Evolutionary conservation across 2,329 filamentous ascomycete genomes (phyloP).

Genomic region (Xylariaceae sp.): DNA sequence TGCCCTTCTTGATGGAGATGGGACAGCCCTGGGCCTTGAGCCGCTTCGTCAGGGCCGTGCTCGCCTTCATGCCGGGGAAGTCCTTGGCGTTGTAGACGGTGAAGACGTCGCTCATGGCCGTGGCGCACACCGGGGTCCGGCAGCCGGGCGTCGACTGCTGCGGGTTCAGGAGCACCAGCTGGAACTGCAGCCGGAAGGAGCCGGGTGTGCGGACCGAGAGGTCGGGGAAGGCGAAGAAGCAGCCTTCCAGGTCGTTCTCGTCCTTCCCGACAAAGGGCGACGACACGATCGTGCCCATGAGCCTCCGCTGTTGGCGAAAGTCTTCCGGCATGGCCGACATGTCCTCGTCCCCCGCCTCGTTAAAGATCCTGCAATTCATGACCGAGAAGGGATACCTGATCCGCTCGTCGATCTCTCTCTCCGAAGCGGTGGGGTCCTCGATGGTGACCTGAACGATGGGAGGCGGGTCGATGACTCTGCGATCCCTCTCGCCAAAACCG

Average conservation of each 20-base stretch:
- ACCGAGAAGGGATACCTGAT: slow-evolving; percentile 60
- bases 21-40: slow-evolving; percentile 75
- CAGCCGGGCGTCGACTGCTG: slow-evolving; percentile 42
- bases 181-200: slow-evolving; percentile 66
- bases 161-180: slow-evolving; percentile 64
- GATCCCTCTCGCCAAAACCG: slow-evolving; percentile 75
- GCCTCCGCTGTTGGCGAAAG: slow-evolving; percentile 61
- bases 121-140: slow-evolving; percentile 42
- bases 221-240: slow-evolving; percentile 82
- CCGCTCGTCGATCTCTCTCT: slow-evolving; percentile 43
- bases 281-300: slow-evolving; percentile 74
- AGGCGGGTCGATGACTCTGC: slow-evolving; percentile 74
- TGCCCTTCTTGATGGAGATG: slow-evolving; percentile 81
- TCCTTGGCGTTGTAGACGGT: slow-evolving; percentile 78
- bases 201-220: slow-evolving; percentile 73
- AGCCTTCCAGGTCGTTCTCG: slow-evolving; percentile 64
- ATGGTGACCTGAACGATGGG: slow-evolving; percentile 71
- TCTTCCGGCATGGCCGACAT: slow-evolving; percentile 66
- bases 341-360: slow-evolving; percentile 59
- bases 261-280: slow-evolving; percentile 71
- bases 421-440: slow-evolving; percentile 46
- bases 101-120: slow-evolving; percentile 61
- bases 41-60: slow-evolving; percentile 63
- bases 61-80: slow-evolving; percentile 77
- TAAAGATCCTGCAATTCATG: slow-evolving; percentile 70